Evolutionary conservation across 495 filamentous ascomycete genomes (phyloP), one percentile per base, ranked within the genome.

Genomic region (Pyrenula aspistea): DNA sequence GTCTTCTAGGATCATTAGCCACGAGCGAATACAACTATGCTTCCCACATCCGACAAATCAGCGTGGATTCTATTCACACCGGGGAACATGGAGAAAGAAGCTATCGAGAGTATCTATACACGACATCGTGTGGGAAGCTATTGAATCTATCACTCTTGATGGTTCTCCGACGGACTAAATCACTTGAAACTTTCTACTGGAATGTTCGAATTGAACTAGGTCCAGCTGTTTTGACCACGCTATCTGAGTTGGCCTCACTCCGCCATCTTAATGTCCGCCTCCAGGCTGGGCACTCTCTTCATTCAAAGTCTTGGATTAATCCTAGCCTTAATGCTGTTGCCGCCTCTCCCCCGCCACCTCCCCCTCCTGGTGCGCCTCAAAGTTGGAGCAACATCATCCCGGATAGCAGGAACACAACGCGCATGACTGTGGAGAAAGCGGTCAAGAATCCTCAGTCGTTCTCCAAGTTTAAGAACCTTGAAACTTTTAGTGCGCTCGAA

Each of bases 121-220:
- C 60, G 36, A 62, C 69, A 25, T 77, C 73, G 65, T 79, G 75
- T 60, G 79, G 77, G 10, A 85, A 82, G 65, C 79, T 83, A 24
- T 71, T 85, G 68, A 85, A 81, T 56, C 82, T 78, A 0, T 63
- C 82, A 20, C 61, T 85, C 2, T 72, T 82, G n/a, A 61, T 83
- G 56, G 72, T 77, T 0, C 55, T 84, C 53, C 76, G 73, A 53
- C 77, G 76, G 55, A 74, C 80, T 24, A 69, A 60, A 22, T 67
- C 73, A 0, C 69, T 85, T 49, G 82, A 85, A 62, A 67, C 65
- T 10, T 84, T 85, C 47, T 82, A 78, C 57, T 86, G 82, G 82
- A 80, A 84, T 63, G 76, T 81, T 36, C 74, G 80, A 15, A 75
- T 83, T 24, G 82, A 85, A 59, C 68, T 86, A 1, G 81, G 76